Evolutionary conservation across 768 basidiomycete genomes (phyloP).

Genomic region (Dictyophora rubrovolvata): DNA sequence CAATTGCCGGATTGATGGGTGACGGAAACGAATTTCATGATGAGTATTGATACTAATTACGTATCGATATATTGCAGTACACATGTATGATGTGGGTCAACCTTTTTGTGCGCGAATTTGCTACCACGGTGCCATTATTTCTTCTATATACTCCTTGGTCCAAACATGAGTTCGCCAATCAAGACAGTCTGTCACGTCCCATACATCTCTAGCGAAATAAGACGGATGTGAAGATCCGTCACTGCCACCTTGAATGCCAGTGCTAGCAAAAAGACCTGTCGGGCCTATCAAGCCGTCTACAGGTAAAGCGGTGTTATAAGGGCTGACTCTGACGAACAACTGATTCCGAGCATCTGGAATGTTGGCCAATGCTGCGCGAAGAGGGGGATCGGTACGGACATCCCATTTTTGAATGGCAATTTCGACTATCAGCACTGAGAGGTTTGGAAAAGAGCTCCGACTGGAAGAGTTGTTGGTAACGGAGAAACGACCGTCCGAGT

Average conservation of each 20-base stretch:
- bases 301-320: constrained; percentile 1
- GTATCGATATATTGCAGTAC: too few relatives aligned
- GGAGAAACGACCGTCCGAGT: background rate
- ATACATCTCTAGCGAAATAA: background rate
- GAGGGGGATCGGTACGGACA: background rate
- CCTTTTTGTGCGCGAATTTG: too few relatives aligned
- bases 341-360: background rate
- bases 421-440: constrained; percentile 5
- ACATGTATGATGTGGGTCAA: too few relatives aligned
- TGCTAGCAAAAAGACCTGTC: background rate
- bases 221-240: background rate
- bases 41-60: too few relatives aligned
- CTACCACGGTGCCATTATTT: background rate
- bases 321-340: constrained; percentile 4
- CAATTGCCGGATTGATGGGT: too few relatives aligned
- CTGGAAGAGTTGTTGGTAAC: background rate
- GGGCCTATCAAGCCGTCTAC: background rate
- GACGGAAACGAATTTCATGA: too few relatives aligned
- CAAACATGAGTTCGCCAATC: background rate
- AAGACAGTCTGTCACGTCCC: background rate
- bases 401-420: constrained; percentile 2
- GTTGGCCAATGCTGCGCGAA: background rate
- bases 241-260: background rate
- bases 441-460: background rate
- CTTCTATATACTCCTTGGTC: background rate